Evolutionary conservation across 768 basidiomycete genomes (phyloP).

Genomic region (Leucosporidium scottii): DNA sequence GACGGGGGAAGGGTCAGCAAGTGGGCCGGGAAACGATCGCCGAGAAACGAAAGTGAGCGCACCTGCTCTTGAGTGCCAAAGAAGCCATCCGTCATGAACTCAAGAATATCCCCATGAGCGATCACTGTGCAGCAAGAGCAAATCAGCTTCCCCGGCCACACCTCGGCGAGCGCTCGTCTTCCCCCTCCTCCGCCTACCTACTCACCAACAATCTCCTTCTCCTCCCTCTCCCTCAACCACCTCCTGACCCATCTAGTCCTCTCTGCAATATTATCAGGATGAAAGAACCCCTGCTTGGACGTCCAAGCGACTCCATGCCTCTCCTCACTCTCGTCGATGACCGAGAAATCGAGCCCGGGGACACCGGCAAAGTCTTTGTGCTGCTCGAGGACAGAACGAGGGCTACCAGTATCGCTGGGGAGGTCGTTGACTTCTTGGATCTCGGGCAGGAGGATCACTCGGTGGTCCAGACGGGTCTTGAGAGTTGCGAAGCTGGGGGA

Average conservation of each 20-base stretch:
- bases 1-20: too few relatives aligned
- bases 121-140: conserved; percentile 29
- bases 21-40: not conserved
- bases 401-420: conserved; percentile 33
- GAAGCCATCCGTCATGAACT: conserved; percentile 28
- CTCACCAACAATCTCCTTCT: conserved; percentile 38
- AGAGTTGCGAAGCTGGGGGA: conserved; percentile 3
- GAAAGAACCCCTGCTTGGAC: conserved; percentile 38
- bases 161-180: not conserved
- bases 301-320: conserved; percentile 32
- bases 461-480: not conserved
- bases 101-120: conserved; percentile 41
- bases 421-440: conserved; percentile 39
- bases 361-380: conserved; percentile 32
- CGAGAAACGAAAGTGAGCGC: too few relatives aligned
- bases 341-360: conserved; percentile 36
- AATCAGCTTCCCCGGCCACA: not conserved
- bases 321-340: conserved; percentile 8
- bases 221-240: conserved; percentile 39
- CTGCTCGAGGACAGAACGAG: conserved; percentile 22
- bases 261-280: conserved; percentile 4
- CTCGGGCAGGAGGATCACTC: conserved; percentile 38
- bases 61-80: conserved; percentile 9
- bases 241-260: conserved; percentile 34
- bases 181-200: not conserved